Base-by-base conservation (phyloP, 1,284 basidiomycete genomes). In the Rhodotorula sp. region DNA sequence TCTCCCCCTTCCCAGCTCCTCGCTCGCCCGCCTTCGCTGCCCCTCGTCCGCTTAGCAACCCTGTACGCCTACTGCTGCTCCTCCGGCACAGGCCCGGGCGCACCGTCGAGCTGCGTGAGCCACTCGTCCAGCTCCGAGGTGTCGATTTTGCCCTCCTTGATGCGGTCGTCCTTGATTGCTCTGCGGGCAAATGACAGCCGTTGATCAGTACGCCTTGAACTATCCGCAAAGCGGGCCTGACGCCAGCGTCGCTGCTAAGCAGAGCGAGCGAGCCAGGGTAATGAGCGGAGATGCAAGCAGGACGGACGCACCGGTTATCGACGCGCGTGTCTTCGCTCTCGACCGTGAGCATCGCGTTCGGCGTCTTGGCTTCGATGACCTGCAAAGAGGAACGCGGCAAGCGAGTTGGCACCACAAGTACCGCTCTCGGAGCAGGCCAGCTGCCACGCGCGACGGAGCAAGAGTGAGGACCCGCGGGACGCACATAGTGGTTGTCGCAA, bases 401-500 rank as follows among this genome's bases (percentile, higher is more conserved):
- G 15, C n/a, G 15, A n/a, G n/a, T n/a, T n/a, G n/a, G n/a, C n/a
- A n/a, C n/a, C n/a, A n/a, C n/a, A n/a, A n/a, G n/a, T n/a, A n/a
- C n/a, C n/a, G n/a, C n/a, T n/a, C n/a, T n/a, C n/a, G n/a, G n/a
- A n/a, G n/a, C n/a, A n/a, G n/a, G n/a, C n/a, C n/a, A n/a, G n/a
- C n/a, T n/a, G n/a, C n/a, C n/a, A n/a, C 15, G 34, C 10, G n/a
- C 37, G 36, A 5, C 7, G 2, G 44, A 58, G 9, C 34, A 27
- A 39, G 15, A 32, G 39, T 0, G 1, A 8, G 34, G 27, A n/a
- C 8, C 4, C 19, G 29, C 13, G 6, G n/a, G 7, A 85, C 90
- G 79, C 81, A 96, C 95, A 82, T 94, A 98, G 81, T 95, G 93
- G 81, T 99, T 98, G 82, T 97, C 94, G 81, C 96, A 98, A 82